Conservation (phyloP, 2,329 filamentous ascomycete species). For the Fusarium sp. region DNA sequence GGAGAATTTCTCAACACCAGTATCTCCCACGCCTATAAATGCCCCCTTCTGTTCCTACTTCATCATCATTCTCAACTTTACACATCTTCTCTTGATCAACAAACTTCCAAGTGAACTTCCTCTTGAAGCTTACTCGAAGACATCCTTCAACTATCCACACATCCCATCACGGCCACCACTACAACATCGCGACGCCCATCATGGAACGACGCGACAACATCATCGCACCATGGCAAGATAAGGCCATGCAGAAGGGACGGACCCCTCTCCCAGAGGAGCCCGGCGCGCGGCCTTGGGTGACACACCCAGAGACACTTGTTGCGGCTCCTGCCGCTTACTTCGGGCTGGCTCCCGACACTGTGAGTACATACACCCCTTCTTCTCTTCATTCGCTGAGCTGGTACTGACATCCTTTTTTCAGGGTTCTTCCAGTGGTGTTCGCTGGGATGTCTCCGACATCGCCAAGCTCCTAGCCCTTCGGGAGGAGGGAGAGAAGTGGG, state of each 20-base stretch:
- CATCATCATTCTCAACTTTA: not conserved
- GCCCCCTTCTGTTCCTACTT: not conserved
- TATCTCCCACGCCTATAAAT: not conserved
- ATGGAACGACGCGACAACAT: not conserved
- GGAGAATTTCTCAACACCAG: not conserved
- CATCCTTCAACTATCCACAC: not conserved
- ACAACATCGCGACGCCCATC: not conserved
- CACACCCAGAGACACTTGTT: not conserved
- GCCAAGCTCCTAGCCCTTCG: not conserved
- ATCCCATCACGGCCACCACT: not conserved
- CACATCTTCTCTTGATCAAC: not conserved
- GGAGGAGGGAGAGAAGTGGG: not conserved
- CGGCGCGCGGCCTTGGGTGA: constrained; percentile 5
- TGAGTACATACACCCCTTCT: not conserved
- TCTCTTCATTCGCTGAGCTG: not conserved
- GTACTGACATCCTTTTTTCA: not conserved
- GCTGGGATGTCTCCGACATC: not conserved
- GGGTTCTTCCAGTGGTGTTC: not conserved
- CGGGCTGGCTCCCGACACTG: not conserved
- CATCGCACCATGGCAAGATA: constrained; percentile 7
- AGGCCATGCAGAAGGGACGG: constrained; percentile 1
- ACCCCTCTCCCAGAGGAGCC: constrained; percentile 9
- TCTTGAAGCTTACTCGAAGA: not conserved
- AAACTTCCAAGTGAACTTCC: not conserved
- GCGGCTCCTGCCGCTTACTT: not conserved